Evolutionary conservation across 2,329 filamentous ascomycete species (phyloP), one percentile per base, ranked within the genome.

Genomic region (Acarospora socialis): DNA sequence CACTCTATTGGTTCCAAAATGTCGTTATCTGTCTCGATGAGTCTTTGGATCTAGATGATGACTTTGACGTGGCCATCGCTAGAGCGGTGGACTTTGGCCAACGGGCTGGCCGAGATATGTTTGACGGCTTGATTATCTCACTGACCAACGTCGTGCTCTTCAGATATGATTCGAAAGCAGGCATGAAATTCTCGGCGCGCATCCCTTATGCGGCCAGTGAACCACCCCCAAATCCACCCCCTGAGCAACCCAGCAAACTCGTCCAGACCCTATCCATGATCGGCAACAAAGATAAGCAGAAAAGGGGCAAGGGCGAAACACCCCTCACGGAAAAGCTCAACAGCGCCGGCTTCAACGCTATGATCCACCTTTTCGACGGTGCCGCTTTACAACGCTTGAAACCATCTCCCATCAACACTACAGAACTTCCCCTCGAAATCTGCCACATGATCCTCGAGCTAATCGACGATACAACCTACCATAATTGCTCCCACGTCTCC

Each of bases 1-100:
- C 20, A 4, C 14, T 24, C 12, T 37, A 37, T 23, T 37, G 35
- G 35, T 20, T 37, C 8, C n/a, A 31, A 5, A 28, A 13, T 18
- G 35, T 37, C 7, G 12, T 37, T 10, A 14, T 37, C 16, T 9
- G 21, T n/a, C 35, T 37, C 17, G 21, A 19, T 18, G 13, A 26
- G 12, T 27, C 26, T 3, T 14, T 37, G 9, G 27, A 34, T 19
- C 35, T 13, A n/a, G 13, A 25, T 17, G 19, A 22, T 3, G 31
- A 18, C 9, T 17, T 32, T 7, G 16, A 37, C 3, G 21, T 25
- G 22, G 21, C 13, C 3, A 23, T 37, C n/a, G 14, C 21, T 12
- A 17, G 15, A 5, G 19, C 29, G n/a, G 32, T 18, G 5, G 13
- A 15, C 3, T 34, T 30, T 20, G 31, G 35, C 28, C n/a, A n/a